Evolutionary conservation across 192 early-diverging fungal genomes (phyloP).

Genomic region (Podila minutissima): DNA sequence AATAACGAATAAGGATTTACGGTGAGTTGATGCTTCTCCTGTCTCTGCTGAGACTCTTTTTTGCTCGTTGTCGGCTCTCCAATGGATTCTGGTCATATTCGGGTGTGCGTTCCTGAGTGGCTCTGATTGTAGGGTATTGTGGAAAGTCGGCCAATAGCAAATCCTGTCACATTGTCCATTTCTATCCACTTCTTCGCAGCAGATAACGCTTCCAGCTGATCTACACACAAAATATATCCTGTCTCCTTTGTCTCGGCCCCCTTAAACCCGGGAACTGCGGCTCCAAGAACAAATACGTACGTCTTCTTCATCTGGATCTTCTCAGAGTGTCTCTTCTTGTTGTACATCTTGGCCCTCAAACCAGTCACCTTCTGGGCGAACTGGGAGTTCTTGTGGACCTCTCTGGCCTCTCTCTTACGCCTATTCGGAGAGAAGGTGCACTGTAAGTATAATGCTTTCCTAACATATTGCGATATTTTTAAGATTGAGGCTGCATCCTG

Average conservation of each 20-base stretch:
- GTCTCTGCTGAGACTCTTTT: background rate
- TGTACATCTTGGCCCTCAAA: conserved; percentile 97
- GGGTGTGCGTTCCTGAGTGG: background rate
- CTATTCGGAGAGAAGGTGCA: conserved; percentile 50
- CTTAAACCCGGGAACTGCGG: background rate
- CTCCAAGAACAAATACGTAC: conserved; percentile 49
- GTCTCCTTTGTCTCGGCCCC: background rate
- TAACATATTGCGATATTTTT: background rate
- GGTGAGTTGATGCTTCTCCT: too few relatives aligned
- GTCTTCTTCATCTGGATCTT: conserved; percentile 99
- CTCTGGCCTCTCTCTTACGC: conserved; percentile 95
- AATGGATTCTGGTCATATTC: background rate
- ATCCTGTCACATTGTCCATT: too few relatives aligned
- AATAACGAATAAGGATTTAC: background rate
- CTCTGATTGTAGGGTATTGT: background rate
- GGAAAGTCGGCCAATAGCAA: too few relatives aligned
- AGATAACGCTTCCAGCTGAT: too few relatives aligned
- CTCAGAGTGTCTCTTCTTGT: conserved; percentile 97
- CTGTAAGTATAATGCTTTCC: background rate
- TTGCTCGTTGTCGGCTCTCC: background rate
- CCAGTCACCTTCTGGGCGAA: conserved; percentile 98
- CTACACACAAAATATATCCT: background rate
- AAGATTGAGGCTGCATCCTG: background rate
- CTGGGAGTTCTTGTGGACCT: conserved; percentile 90
- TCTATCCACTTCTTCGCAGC: too few relatives aligned